phyloP scores from a whole-genome alignment of 2,329 filamentous ascomycete species.

The Aspergillus candidus region DNA sequence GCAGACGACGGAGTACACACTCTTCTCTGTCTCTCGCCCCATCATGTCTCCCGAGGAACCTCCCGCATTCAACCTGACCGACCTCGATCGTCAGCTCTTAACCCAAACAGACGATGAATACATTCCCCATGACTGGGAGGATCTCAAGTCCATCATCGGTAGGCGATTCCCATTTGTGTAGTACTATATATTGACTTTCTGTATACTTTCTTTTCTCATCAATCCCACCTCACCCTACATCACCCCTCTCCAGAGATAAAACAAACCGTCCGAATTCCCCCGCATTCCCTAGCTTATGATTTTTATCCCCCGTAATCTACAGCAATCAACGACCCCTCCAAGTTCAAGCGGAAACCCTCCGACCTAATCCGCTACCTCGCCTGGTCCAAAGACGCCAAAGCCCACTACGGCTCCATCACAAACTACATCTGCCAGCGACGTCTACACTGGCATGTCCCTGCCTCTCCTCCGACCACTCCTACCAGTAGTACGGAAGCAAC shows the following conservation, averaged over 20 bases:
- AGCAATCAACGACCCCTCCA: conserved; percentile 49
- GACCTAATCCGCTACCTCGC: conserved; percentile 54
- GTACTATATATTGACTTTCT: not conserved
- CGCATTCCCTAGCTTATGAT: not conserved
- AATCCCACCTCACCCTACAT: not conserved
- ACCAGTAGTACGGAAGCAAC: conserved; percentile 8
- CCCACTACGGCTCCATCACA: conserved; percentile 51
- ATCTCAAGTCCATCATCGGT: conserved; percentile 50
- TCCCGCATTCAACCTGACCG: conserved; percentile 45
- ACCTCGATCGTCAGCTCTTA: conserved; percentile 45
- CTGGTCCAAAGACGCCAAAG: conserved; percentile 52
- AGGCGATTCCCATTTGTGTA: conserved; percentile 14
- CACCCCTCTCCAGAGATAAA: conserved; percentile 2
- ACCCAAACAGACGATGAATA: conserved; percentile 50
- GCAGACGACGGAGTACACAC: no score
- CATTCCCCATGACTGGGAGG: conserved; percentile 47
- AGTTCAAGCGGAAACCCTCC: conserved; percentile 54
- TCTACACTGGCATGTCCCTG: conserved; percentile 45
- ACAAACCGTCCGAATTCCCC: conserved; percentile 1
- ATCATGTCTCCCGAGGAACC: conserved; percentile 2
- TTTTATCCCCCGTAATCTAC: conserved; percentile 8
- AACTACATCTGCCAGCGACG: conserved; percentile 52
- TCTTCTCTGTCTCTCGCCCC: not conserved
- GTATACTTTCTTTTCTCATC: conserved; percentile 4
- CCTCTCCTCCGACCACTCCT: conserved; percentile 14